phyloP scores from a whole-genome alignment of 192 early-diverging fungal genomes.

The Coemansia sp. region DNA sequence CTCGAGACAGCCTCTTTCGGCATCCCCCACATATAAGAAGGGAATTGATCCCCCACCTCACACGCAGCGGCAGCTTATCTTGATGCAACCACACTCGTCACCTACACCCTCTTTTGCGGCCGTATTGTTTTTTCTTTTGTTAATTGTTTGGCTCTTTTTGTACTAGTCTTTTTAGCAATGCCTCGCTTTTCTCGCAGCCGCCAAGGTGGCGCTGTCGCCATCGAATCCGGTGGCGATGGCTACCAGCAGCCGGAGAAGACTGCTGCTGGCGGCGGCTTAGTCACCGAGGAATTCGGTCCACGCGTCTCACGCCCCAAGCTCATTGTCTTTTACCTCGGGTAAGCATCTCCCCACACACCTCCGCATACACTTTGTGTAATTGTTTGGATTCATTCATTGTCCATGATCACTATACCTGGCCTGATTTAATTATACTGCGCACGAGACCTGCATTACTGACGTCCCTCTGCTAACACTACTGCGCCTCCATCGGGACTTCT shows the following conservation, averaged over 20 bases:
- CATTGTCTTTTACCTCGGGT: constrained; percentile 43
- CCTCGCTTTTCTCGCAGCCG: background rate
- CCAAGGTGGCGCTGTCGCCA: background rate
- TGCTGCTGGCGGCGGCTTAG: constrained; percentile 1
- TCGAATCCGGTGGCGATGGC: background rate
- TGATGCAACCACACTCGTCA: background rate
- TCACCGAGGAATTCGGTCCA: constrained; percentile 23
- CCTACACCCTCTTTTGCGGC: background rate
- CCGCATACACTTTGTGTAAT: background rate
- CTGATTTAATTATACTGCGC: constrained; percentile 6
- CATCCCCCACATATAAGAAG: background rate
- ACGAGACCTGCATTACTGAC: background rate
- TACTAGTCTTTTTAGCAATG: constrained; percentile 5
- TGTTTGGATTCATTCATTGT: background rate
- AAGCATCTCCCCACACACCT: constrained; percentile 5
- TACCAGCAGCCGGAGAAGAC: constrained; percentile 19
- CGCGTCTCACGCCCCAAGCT: constrained; percentile 35
- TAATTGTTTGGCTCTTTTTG: constrained; percentile 15
- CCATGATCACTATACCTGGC: background rate
- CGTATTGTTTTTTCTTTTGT: constrained; percentile 4
- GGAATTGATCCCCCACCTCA: background rate
- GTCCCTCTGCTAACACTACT: background rate
- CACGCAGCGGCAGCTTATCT: background rate
- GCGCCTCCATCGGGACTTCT: background rate
- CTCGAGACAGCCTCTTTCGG: background rate